Conservation (phyloP, 345 rosid species). For the Draba incana region DNA sequence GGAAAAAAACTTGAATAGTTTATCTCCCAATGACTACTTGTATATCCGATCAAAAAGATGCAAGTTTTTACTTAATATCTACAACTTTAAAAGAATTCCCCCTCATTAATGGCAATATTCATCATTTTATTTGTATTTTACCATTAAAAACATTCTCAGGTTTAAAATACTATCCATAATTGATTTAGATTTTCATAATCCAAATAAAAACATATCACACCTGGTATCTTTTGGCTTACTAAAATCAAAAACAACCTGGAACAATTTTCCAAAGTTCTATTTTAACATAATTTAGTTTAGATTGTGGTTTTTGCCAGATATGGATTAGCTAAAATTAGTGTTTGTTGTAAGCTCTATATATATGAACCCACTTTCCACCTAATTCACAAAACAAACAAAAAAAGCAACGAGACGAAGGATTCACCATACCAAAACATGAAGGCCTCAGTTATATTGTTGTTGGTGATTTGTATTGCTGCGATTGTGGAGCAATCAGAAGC, state of each 20-base stretch:
- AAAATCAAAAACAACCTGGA: slow-evolving; percentile 12
- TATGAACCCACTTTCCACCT: background rate
- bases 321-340: slow-evolving; percentile 7
- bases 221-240: too few relatives aligned
- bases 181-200: too few relatives aligned
- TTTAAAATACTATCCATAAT: too few relatives aligned
- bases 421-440: slow-evolving; percentile 22
- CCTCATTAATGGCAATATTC: too few relatives aligned
- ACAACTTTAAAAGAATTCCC: too few relatives aligned
- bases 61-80: too few relatives aligned
- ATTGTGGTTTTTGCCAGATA: background rate
- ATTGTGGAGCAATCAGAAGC: slow-evolving; percentile 21
- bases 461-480: slow-evolving; percentile 24
- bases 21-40: too few relatives aligned
- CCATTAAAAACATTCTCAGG: too few relatives aligned
- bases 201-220: too few relatives aligned
- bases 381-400: slow-evolving; percentile 18
- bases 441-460: slow-evolving; percentile 25
- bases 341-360: background rate
- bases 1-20: too few relatives aligned
- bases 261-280: background rate
- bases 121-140: too few relatives aligned
- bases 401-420: slow-evolving; percentile 16
- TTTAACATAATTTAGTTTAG: slow-evolving; percentile 11
- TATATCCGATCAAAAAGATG: too few relatives aligned